Evolutionary conservation across 176 grass and related monocot species (phyloP), one percentile per base, ranked within the genome.

Genomic region (Oryza glaberrima): DNA sequence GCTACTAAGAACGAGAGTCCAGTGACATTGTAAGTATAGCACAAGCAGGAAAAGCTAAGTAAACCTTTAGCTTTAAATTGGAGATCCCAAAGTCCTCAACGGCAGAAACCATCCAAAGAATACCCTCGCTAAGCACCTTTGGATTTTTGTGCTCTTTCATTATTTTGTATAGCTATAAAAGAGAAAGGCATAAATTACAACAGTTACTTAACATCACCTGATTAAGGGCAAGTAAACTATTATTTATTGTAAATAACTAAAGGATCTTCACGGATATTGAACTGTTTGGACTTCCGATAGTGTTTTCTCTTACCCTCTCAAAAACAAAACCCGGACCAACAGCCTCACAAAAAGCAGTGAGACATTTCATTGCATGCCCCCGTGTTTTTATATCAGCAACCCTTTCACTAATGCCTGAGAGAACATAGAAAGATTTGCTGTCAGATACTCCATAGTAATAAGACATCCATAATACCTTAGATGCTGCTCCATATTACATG

Each of bases 81-180:
- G 94, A 88, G 76, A 96, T 75, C 28, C 94, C 96, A 68, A 99
- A 99, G 84, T 99, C 96, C 64, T 99, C 96, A 9, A 96, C 90
- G 45, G 96, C 93, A 85, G 96, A 96, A 38, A 99, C 94, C 94
- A 99, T 99, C 96, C 96, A 99, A 72, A 94, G 65, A 80, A 99
- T 84, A 75, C 96, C 96, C 81, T 99, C 96, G 58, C 88, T 99
- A 65, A 95, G 93, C 67, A 99, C 96, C 81, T 99, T 99, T 10
- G 96, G 96, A 76, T 99, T 99, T 82, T 99, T 99, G 78, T 99
- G 96, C 75, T 92, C 96, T 87, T 94, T 99, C 96, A 99, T 92
- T 82, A 99, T 99, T 93, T 99, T 99, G 88, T 96, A 98, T 32
- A 98, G 77, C 96, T 98, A 88, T 19, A 91, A 70, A 49, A 71